Evolutionary conservation across 371 early-diverging fungal species (phyloP).

Genomic region (Haplosporangium sp.): DNA sequence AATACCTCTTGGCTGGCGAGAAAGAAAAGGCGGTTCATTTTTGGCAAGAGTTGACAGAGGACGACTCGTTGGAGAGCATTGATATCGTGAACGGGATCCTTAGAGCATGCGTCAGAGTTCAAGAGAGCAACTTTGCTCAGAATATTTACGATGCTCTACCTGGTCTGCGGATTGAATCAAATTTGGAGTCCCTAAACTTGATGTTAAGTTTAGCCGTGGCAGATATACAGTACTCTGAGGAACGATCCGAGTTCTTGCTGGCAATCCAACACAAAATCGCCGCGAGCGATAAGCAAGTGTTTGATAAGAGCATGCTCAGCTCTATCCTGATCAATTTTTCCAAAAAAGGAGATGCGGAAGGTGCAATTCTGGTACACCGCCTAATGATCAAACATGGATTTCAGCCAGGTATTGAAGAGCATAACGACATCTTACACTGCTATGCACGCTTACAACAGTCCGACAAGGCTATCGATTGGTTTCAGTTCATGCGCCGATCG

Average conservation of each 20-base stretch:
- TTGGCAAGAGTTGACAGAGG: conserved; percentile 21
- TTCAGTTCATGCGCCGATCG: conserved; percentile 23
- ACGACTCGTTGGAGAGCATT: conserved; percentile 11
- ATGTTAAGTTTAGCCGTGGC: conserved; percentile 44
- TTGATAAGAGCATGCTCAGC: conserved; percentile 23
- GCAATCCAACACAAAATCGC: conserved; percentile 19
- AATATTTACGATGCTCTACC: conserved; percentile 36
- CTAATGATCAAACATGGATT: conserved; percentile 33
- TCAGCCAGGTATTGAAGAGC: conserved; percentile 12
- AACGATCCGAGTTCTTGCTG: conserved; percentile 22
- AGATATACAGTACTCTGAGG: conserved; percentile 21
- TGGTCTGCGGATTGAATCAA: conserved; percentile 21
- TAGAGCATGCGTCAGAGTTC: conserved; percentile 26
- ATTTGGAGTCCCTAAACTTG: conserved; percentile 34
- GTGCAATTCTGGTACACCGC: conserved; percentile 28
- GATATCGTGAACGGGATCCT: conserved; percentile 45
- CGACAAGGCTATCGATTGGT: conserved; percentile 40
- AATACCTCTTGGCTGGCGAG: conserved; percentile 12
- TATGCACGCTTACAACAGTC: conserved; percentile 17
- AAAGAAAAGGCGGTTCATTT: conserved; percentile 5
- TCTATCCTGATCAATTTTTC: conserved; percentile 38
- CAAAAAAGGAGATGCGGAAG: conserved; percentile 49
- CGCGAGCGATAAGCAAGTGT: conserved; percentile 18
- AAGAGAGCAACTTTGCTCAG: conserved; percentile 35
- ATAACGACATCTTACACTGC: conserved; percentile 47